Percentiles rank a stretch among this genome's conserved stretches.
phyloP scores from a whole-genome alignment of 2,329 filamentous ascomycete genomes.

The Exophiala sp. region DNA sequence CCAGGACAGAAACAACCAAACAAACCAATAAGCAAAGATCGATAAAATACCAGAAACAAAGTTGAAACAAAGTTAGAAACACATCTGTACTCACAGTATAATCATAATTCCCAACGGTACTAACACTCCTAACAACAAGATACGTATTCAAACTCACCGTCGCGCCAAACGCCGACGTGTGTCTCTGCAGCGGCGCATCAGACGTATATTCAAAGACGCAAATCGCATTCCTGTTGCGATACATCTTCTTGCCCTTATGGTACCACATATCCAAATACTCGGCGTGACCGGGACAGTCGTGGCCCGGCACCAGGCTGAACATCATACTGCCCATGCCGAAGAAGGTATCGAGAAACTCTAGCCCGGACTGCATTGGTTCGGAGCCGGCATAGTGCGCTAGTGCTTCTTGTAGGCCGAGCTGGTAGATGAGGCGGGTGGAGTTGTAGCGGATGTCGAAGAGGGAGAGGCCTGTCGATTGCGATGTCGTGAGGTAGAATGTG shows the following conservation, averaged over 20 bases:
- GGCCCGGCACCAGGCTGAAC: slow-evolving; percentile 30
- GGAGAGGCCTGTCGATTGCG: slow-evolving; percentile 42
- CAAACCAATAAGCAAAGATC: too few species aligned
- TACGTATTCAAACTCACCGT: slow-evolving; percentile 34
- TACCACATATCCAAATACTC: slow-evolving; percentile 28
- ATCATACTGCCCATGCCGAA: slow-evolving; percentile 32
- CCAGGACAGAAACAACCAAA: too few species aligned
- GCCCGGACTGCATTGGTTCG: slow-evolving; percentile 29
- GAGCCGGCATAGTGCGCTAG: slow-evolving; percentile 47
- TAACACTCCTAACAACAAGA: slow-evolving; percentile 44
- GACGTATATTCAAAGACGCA: slow-evolving; percentile 28
- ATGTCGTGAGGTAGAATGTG: slow-evolving; percentile 47
- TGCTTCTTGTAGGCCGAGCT: slow-evolving; percentile 50
- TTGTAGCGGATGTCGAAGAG: slow-evolving; percentile 49
- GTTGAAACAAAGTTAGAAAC: neutral
- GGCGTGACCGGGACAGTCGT: slow-evolving; percentile 31
- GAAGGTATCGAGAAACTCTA: slow-evolving; percentile 33
- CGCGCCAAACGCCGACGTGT: slow-evolving; percentile 30
- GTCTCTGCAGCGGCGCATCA: slow-evolving; percentile 33
- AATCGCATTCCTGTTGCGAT: slow-evolving; percentile 34
- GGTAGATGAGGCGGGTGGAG: slow-evolving; percentile 48
- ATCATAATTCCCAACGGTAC: slow-evolving; percentile 53
- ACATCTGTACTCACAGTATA: slow-evolving; percentile 32
- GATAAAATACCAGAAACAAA: too few species aligned
- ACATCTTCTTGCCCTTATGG: slow-evolving; percentile 25